Evolutionary conservation across 305 asterid genomes (phyloP).

Genomic region (Rubia peregrina): DNA sequence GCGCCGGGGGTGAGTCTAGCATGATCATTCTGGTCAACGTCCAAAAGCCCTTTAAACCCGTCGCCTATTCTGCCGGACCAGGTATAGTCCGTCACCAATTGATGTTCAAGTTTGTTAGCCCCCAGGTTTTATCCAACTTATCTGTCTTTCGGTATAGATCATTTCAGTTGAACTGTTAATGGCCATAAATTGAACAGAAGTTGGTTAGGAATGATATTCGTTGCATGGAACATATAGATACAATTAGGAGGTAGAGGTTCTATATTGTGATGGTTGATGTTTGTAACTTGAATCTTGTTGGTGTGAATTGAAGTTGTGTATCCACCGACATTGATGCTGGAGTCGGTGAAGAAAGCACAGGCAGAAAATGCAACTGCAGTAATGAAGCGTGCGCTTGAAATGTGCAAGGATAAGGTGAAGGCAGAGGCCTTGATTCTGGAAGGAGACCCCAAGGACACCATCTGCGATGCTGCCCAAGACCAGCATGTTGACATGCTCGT

Average conservation of each 20-base stretch:
- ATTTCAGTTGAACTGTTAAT: neutral
- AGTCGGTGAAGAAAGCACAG: conserved; percentile 46
- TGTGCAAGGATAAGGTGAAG: conserved; percentile 43
- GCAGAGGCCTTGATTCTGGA: conserved; percentile 50
- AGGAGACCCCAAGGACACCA: conserved; percentile 63
- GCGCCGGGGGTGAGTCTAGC: conserved; percentile 7
- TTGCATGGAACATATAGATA: too few relatives aligned
- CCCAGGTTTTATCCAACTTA: neutral
- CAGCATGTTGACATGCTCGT: conserved; percentile 51
- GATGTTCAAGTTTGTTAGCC: neutral
- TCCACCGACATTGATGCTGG: conserved; percentile 29
- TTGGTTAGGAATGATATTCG: too few relatives aligned
- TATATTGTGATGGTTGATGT: too few relatives aligned
- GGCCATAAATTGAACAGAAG: too few relatives aligned
- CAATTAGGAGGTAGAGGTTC: too few relatives aligned
- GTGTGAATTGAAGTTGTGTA: conserved; percentile 11
- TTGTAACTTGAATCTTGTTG: neutral
- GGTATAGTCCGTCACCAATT: conserved; percentile 20
- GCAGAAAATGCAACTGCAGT: conserved; percentile 42
- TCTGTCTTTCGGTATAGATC: neutral
- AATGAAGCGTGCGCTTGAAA: conserved; percentile 45
- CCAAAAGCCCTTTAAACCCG: conserved; percentile 49
- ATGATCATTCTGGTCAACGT: conserved; percentile 45
- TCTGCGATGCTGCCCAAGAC: conserved; percentile 51
- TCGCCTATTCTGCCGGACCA: conserved; percentile 50